phyloP scores from a whole-genome alignment of 371 early-diverging fungal species.

The Mucor lusitanicus region DNA sequence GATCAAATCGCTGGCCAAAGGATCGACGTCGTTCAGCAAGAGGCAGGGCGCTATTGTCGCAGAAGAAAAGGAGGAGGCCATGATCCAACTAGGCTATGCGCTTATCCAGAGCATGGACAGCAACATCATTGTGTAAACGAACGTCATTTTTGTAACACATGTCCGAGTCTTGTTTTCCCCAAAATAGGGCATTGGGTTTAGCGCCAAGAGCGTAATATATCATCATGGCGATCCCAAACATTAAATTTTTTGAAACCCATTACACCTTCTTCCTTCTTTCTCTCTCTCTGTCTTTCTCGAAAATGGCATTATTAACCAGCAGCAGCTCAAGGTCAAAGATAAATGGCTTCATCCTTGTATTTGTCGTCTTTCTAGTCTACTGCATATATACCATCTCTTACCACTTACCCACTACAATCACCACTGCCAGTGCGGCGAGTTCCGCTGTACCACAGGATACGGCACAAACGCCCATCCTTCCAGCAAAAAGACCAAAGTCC shows the following conservation, averaged over 20 bases:
- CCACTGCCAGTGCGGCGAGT: background rate
- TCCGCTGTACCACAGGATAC: background rate
- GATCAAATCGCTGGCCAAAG: slow-evolving; percentile 24
- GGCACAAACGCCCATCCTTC: background rate
- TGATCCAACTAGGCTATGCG: slow-evolving; percentile 36
- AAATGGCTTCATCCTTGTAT: background rate
- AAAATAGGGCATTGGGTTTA: background rate
- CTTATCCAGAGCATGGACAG: slow-evolving; percentile 25
- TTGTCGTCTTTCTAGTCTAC: background rate
- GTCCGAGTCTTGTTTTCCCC: background rate
- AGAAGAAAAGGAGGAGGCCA: slow-evolving; percentile 29
- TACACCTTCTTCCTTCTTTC: background rate
- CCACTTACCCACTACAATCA: background rate
- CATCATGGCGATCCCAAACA: slow-evolving; percentile 9
- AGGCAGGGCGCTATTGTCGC: slow-evolving; percentile 21
- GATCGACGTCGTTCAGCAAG: slow-evolving; percentile 20
- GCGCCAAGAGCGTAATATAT: slow-evolving; percentile 1
- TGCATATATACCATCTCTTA: slow-evolving; percentile 5
- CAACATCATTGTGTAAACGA: background rate
- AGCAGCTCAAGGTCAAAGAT: background rate
- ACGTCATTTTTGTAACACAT: slow-evolving; percentile 1
- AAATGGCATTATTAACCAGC: background rate
- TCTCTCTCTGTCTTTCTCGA: background rate
- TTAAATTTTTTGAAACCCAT: slow-evolving; percentile 5
- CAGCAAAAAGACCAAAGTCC: background rate